Conservation (phyloP, 495 filamentous ascomycete genomes). For the Cercophora scortea region DNA sequence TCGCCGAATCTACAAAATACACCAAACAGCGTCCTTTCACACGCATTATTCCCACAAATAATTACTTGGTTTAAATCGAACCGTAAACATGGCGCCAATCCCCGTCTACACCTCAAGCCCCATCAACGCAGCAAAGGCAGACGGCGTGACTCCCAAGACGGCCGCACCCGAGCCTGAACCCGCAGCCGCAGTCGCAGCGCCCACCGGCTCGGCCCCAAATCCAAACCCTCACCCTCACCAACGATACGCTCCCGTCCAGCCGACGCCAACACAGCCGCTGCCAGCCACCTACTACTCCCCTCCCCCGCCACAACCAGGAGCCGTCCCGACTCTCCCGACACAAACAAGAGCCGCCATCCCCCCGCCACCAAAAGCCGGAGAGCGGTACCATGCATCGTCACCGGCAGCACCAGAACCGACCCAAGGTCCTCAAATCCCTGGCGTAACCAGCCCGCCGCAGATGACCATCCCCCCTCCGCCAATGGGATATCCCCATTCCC, state of each 20-base stretch:
- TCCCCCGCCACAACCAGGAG: conserved; percentile 55
- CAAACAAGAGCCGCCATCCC: conserved; percentile 23
- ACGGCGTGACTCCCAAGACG: conserved; percentile 43
- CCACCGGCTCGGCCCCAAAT: conserved; percentile 7
- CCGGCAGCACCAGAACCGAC: conserved; percentile 18
- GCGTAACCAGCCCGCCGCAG: conserved; percentile 32
- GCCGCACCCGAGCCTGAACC: conserved; percentile 11
- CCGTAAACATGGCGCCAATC: conserved; percentile 44
- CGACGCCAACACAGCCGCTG: conserved; percentile 20
- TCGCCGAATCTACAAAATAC: no score
- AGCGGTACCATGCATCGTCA: conserved; percentile 22
- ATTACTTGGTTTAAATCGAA: neutral
- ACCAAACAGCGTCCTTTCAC: neutral
- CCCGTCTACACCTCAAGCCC: conserved; percentile 52
- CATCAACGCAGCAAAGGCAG: conserved; percentile 46
- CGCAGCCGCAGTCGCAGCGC: conserved; percentile 28
- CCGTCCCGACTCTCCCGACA: conserved; percentile 17
- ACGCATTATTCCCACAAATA: neutral
- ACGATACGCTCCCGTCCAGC: conserved; percentile 17
- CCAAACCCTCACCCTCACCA: no score
- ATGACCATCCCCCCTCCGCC: conserved; percentile 31
- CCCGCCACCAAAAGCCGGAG: conserved; percentile 49
- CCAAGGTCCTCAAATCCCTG: conserved; percentile 14
- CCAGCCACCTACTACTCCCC: conserved; percentile 25
- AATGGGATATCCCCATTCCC: conserved; percentile 22